These are phyloP conservation scores for Aspergillus alliaceus DNA, from an alignment of 2,329 filamentous ascomycete species.

Conservation along the genomic window DNA sequence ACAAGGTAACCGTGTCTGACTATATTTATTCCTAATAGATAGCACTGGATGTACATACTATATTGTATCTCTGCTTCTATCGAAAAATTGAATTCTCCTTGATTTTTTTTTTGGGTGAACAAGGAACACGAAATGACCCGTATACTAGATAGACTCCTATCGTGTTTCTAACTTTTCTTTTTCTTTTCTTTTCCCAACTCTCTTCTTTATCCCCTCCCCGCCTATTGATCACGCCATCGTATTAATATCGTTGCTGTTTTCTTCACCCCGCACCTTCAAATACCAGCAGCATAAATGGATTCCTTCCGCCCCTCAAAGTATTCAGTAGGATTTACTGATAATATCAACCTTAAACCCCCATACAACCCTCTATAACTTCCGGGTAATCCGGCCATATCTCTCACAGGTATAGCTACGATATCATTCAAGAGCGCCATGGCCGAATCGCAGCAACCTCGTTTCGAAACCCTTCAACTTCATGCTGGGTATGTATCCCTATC, in stretches of 20 bases:
- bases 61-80: too few species aligned
- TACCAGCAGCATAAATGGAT: neutral
- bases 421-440: constrained; percentile 30
- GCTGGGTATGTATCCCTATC: constrained; percentile 65
- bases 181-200: neutral
- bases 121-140: neutral
- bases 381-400: too few species aligned
- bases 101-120: neutral
- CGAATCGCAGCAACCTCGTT: constrained; percentile 51
- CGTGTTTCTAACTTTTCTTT: neutral
- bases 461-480: constrained; percentile 84
- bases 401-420: neutral
- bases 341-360: neutral
- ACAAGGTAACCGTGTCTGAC: too few species aligned
- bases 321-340: neutral
- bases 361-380: too few species aligned
- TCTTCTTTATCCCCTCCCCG: neutral
- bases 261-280: neutral
- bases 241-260: neutral
- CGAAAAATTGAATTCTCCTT: too few species aligned
- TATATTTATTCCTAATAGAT: too few species aligned
- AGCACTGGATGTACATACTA: too few species aligned
- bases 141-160: too few species aligned
- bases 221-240: constrained; percentile 17
- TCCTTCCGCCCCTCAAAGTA: constrained; percentile 1